Percentiles rank a stretch among this genome's conserved stretches.
Conservation (phyloP, 495 filamentous ascomycete genomes). For the Aspergillus coremiiformis region DNA sequence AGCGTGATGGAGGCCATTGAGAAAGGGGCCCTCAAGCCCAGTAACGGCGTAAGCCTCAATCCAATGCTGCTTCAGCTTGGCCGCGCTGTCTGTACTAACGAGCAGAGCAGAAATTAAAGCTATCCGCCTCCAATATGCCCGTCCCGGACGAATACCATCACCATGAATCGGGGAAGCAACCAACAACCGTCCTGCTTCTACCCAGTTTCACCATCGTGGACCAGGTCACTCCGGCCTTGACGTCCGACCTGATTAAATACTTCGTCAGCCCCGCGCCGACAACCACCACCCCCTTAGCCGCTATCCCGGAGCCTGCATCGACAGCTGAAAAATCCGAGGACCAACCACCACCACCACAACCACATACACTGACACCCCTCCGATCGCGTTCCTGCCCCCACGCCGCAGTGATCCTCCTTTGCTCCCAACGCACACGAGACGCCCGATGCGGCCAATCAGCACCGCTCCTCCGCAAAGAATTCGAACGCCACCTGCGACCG, state of each 20-base stretch:
- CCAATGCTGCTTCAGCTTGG: background rate
- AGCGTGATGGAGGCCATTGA: slow-evolving; percentile 92
- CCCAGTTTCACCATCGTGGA: slow-evolving; percentile 83
- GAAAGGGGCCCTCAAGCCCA: slow-evolving; percentile 51
- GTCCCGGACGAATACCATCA: slow-evolving; percentile 54
- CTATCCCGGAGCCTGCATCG: slow-evolving; percentile 8
- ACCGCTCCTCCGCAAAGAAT: slow-evolving; percentile 74
- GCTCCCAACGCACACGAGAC: slow-evolving; percentile 87
- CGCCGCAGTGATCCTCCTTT: slow-evolving; percentile 79
- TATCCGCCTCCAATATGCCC: slow-evolving; percentile 90
- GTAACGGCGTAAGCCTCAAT: slow-evolving; percentile 60
- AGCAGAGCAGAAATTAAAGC: slow-evolving; percentile 63
- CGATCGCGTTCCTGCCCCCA: slow-evolving; percentile 68
- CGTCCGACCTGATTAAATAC: slow-evolving; percentile 61
- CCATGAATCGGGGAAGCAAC: slow-evolving; percentile 51
- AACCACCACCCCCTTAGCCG: slow-evolving; percentile 60
- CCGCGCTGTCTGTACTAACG: background rate
- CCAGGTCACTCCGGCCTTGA: slow-evolving; percentile 70
- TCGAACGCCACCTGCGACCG: slow-evolving; percentile 81
- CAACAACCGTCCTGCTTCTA: slow-evolving; percentile 78
- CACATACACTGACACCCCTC: slow-evolving; percentile 44
- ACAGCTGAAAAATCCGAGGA: background rate
- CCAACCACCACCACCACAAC: slow-evolving; percentile 22
- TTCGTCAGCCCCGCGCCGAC: slow-evolving; percentile 69
- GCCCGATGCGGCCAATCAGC: slow-evolving; percentile 91